Base-by-base conservation (phyloP, 306 rosid genomes). In the Medicago arabica region DNA sequence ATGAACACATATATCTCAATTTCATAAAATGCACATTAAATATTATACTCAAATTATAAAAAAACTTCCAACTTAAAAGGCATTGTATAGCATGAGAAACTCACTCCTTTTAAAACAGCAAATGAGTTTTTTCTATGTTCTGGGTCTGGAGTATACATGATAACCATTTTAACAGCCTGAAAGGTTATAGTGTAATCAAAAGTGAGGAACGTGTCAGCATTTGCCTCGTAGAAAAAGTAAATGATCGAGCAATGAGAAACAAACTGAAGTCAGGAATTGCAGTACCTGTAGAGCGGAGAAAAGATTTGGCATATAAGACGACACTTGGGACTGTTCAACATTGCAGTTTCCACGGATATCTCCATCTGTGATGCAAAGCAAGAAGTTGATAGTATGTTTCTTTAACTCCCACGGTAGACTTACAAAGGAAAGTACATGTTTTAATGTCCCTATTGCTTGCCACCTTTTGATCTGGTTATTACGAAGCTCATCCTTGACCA, bases 361-460 rank as follows among this genome's bases (percentile, higher is more conserved):
- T 75, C 80, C 86, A 54, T 74, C 85, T 38, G 80, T 77, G 84
- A 95, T 80, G 84, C 82, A 70, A 72, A 88, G 89, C 89, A 92
- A 83, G 87, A 92, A 89, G 76, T 90, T 59, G 80, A 90, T 71
- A 40, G 93, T 75, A 50, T 88, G 83, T 81, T 83, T 88, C 89
- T 90, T 92, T 41, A 92, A 65, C 55, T 90, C 89, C 96, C 96
- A 90, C 17, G 97, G 92, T 18, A 95, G 81, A 83, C 72, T 78
- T 49, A 75, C 75, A 78, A 83, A 86, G 83, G 87, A 76, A 71
- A 87, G 89, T 43, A 83, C 83, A 76, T 85, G 89, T 85, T 89
- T 90, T 49, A 89, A 65, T 85, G 81, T 83, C 88, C 97, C 93
- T 74, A 95, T 70, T 72, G 99, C 97, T 77, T 87, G 85, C 97